Base-by-base conservation (phyloP, 169 alveolate genomes). In the Cryptosporidium ryanae region DNA sequence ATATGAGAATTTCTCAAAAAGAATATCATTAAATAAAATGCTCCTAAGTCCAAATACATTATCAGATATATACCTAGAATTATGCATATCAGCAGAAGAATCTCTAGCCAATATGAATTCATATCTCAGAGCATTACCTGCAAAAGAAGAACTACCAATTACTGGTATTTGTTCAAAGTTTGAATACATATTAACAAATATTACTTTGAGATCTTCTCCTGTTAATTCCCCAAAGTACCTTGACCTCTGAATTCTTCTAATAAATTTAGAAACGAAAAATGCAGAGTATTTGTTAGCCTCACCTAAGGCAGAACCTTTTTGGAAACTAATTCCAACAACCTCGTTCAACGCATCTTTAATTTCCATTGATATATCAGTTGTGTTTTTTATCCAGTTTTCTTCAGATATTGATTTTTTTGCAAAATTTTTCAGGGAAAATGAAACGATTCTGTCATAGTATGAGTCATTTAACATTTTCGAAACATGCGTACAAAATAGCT, bases 61-160 rank as follows among this genome's bases (percentile, higher is more conserved):
- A n/a, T 76, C 71, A 38, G 68, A 76, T 23, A 59, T 12, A 13
- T 32, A 25, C 23, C 59, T 76, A 13, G 23, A 61, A 44, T 55
- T 76, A n/a, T n/a, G 57, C 71, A 55, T 61, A 61, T 76, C 68
- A 17, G 57, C 34, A 21, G 68, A 55, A 18, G 71, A 15, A 61
- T 76, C 49, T 23, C 46, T 55, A 21, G 64, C 64, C 17, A 25
- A 55, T 34, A 76, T 76, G 32, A 76, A 76, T 17, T 76, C 71
- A 44, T 38, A 76, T 46, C 87, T 76, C 34, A 43, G 23, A 32
- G 63, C 46, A 21, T 55, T 76, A 15, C 87, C 87, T 12, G 50
- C 23, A 25, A 76, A 76, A 13, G 87, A n/a, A 44, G 87, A 76
- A 27, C 87, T 76, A 13, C 76, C 68, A 17, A 76, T 18, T 23